phyloP scores from a whole-genome alignment of 2,329 filamentous ascomycete species.

The Aureobasidium namibiae region DNA sequence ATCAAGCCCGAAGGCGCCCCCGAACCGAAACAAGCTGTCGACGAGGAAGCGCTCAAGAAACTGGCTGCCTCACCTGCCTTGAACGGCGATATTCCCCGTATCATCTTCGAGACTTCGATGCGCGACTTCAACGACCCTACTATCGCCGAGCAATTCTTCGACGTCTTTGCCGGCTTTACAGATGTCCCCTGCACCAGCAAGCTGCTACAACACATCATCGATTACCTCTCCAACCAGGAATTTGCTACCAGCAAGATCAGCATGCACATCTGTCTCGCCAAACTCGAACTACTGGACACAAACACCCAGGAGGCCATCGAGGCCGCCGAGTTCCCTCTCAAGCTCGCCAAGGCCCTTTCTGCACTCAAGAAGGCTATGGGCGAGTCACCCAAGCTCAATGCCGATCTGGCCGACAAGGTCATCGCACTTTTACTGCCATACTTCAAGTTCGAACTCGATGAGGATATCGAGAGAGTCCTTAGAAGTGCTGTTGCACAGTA shows the following conservation, averaged over 20 bases:
- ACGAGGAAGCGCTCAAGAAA: slow-evolving; percentile 52
- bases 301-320: slow-evolving; percentile 48
- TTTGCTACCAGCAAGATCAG: slow-evolving; percentile 53
- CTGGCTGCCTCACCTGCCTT: slow-evolving; percentile 68
- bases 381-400: slow-evolving; percentile 26
- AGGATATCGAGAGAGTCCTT: slow-evolving; percentile 46
- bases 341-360: slow-evolving; percentile 57
- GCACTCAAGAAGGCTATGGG: slow-evolving; percentile 48
- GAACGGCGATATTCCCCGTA: slow-evolving; percentile 85
- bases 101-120: slow-evolving; percentile 80
- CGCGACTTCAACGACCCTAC: slow-evolving; percentile 59
- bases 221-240: slow-evolving; percentile 40
- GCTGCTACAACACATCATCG: slow-evolving; percentile 67
- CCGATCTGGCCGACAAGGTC: slow-evolving; percentile 37
- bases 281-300: slow-evolving; percentile 60
- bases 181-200: slow-evolving; percentile 55
- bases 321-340: slow-evolving; percentile 52
- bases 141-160: slow-evolving; percentile 69
- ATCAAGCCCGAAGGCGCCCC: slow-evolving; percentile 47
- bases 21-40: slow-evolving; percentile 37
- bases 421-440: slow-evolving; percentile 43
- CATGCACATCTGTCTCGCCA: slow-evolving; percentile 58
- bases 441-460: slow-evolving; percentile 40
- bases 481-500: slow-evolving; percentile 32
- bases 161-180: slow-evolving; percentile 65